Evolutionary conservation across 345 rosid species (phyloP).

Genomic region (Eucalyptus microcorys): DNA sequence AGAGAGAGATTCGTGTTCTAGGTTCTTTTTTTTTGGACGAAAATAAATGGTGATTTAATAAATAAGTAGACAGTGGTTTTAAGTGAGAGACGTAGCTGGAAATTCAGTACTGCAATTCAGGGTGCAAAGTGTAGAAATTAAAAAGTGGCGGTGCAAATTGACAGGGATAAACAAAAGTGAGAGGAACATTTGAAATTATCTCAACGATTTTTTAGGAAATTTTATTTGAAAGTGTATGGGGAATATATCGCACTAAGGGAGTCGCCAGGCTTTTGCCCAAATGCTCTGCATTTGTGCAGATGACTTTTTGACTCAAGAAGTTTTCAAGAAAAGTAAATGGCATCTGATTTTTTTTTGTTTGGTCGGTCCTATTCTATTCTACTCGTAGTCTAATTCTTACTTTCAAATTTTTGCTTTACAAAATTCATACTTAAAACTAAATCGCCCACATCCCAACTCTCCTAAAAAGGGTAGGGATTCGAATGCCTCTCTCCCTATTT

Average conservation of each 20-base stretch:
- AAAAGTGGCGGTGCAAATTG: not conserved
- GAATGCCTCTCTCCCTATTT: fast-evolving
- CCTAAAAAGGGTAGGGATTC: fast-evolving
- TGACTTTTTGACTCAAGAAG: no score
- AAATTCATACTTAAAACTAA: fast-evolving
- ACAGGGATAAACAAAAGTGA: not conserved
- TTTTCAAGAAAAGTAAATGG: no score
- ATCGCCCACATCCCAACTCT: fast-evolving
- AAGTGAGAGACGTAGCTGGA: not conserved
- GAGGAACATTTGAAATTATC: not conserved
- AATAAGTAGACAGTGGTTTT: not conserved
- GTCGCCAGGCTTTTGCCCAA: no score
- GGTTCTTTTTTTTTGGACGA: not conserved
- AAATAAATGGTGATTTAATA: not conserved
- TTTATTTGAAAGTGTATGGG: no score
- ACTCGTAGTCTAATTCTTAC: fast-evolving
- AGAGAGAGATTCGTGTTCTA: not conserved
- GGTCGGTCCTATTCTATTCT: no score
- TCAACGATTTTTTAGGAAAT: no score
- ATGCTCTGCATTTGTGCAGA: no score
- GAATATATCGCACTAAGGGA: no score
- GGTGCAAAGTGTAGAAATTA: not conserved
- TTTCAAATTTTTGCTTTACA: fast-evolving
- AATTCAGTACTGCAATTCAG: not conserved
- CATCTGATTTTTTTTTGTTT: no score